Base-by-base conservation (phyloP, 2,329 filamentous ascomycete genomes). In the Dactylellina drechsleri region DNA sequence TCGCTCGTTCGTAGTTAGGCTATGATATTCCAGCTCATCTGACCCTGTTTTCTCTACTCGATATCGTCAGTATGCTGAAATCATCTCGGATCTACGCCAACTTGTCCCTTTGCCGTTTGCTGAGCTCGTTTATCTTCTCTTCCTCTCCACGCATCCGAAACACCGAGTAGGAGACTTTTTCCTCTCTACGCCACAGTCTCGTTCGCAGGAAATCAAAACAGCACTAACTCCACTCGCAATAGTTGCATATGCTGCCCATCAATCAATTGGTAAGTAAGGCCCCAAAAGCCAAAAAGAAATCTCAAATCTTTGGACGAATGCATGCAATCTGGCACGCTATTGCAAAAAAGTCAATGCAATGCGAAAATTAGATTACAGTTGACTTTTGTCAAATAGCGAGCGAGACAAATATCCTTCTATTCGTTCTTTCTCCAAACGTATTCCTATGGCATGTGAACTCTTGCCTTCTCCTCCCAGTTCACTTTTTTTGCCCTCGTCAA, bases 271-370 rank as follows among this genome's bases (percentile, higher is more conserved):
- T 40, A 13, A 40, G 31, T 36, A 36, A 36, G 10, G 10, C 23
- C 40, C 40, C 49, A 31, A 57, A 57, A 57, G 43, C 1, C 36
- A 47, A 36, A 62, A 68, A 12, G 47, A 61, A 61, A 45, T 41
- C 58, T 68, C 66, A 62, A 70, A 70, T 70, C 66, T 62, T 70
- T 70, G 58, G 66, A 70, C 57, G 66, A 62, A 70, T 70, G 66
- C 66, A 67, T 70, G 66, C 66, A 62, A 62, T 56, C 41, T 49
- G 2, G n/a, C 41, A 49, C 57, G 57, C 66, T 62, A 70, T 62
- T 57, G 52, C 66, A 6, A 40, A 70, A 70, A 62, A 62, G 66
- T 62, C 58, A 70, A 70, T 45, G 58, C 57, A 50, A 70, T 62
- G 66, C 66, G 66, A 70, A 61, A 18, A 18, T 18, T 62, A 41